phyloP scores from a whole-genome alignment of 768 basidiomycete genomes.

The Chalciporus pseudorubinellus region DNA sequence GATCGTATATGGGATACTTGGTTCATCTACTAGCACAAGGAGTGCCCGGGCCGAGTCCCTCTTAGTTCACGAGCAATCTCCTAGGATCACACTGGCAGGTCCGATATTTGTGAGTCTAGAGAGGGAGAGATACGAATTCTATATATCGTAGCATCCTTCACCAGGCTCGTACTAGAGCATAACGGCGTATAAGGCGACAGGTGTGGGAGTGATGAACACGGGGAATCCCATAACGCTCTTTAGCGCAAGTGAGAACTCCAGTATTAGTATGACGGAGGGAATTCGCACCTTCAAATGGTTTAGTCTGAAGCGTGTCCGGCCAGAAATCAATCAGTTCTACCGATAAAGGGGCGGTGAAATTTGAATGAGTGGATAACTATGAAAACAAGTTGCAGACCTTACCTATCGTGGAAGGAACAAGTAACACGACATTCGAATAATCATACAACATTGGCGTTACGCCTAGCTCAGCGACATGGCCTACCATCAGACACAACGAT shows the following conservation, averaged over 20 bases:
- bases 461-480: too few relatives aligned
- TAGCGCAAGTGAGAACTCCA: background rate
- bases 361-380: background rate
- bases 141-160: background rate
- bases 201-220: slow-evolving; percentile 17
- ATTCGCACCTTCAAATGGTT: slow-evolving; percentile 15
- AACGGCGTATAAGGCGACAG: slow-evolving; percentile 1
- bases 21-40: too few relatives aligned
- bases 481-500: background rate
- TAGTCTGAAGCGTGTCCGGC: slow-evolving; percentile 12
- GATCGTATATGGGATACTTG: too few relatives aligned
- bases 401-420: background rate
- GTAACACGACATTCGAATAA: background rate
- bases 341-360: background rate
- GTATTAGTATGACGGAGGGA: slow-evolving; percentile 1
- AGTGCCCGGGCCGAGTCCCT: too few relatives aligned
- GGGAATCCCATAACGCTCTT: slow-evolving; percentile 7
- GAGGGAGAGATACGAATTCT: slow-evolving; percentile 3
- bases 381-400: background rate
- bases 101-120: background rate
- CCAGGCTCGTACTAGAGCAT: slow-evolving; percentile 1
- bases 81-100: too few relatives aligned
- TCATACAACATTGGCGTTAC: background rate
- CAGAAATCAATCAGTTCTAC: slow-evolving; percentile 1
- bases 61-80: background rate